These are phyloP conservation scores for Cladosporium colombiae DNA, from an alignment of 2,329 filamentous ascomycete genomes.

Conservation along the genomic window DNA sequence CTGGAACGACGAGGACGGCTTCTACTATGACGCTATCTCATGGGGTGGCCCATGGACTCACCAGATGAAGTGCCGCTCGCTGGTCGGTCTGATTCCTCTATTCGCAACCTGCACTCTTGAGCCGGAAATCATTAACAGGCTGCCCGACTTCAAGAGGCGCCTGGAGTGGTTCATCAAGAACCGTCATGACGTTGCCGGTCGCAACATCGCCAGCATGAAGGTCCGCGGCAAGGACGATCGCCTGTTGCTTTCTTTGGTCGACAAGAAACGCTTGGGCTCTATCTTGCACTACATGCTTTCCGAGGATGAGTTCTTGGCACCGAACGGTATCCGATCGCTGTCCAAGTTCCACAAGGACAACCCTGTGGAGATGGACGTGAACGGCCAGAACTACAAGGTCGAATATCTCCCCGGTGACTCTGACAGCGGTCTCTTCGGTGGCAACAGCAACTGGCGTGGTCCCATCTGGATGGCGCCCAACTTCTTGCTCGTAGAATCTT, in stretches of 20 bases:
- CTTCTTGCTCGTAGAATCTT: slow-evolving; percentile 87
- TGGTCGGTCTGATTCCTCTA: slow-evolving; percentile 90
- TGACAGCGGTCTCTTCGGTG: slow-evolving; percentile 90
- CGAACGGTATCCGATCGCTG: slow-evolving; percentile 86
- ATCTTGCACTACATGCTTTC: slow-evolving; percentile 91
- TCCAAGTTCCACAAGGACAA: slow-evolving; percentile 89
- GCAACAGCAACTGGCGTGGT: slow-evolving; percentile 95
- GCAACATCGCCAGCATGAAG: slow-evolving; percentile 91
- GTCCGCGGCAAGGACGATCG: slow-evolving; percentile 88
- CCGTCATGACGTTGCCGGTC: slow-evolving; percentile 79
- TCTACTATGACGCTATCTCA: slow-evolving; percentile 98
- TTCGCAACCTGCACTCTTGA: slow-evolving; percentile 91
- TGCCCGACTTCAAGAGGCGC: slow-evolving; percentile 90
- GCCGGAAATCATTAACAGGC: slow-evolving; percentile 86
- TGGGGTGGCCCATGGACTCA: slow-evolving; percentile 93
- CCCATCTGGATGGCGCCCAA: slow-evolving; percentile 97
- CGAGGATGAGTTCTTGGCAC: slow-evolving; percentile 87
- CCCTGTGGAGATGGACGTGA: slow-evolving; percentile 93
- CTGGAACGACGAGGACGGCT: slow-evolving; percentile 95
- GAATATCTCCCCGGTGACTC: slow-evolving; percentile 94
- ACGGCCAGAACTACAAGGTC: slow-evolving; percentile 84
- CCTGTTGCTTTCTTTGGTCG: slow-evolving; percentile 85
- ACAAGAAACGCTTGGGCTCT: slow-evolving; percentile 85
- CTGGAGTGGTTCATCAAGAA: slow-evolving; percentile 94
- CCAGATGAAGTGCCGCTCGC: slow-evolving; percentile 85